Evolutionary conservation across 345 rosid species (phyloP), one percentile per base, ranked within the genome.

Genomic region (Physaria fendleri): DNA sequence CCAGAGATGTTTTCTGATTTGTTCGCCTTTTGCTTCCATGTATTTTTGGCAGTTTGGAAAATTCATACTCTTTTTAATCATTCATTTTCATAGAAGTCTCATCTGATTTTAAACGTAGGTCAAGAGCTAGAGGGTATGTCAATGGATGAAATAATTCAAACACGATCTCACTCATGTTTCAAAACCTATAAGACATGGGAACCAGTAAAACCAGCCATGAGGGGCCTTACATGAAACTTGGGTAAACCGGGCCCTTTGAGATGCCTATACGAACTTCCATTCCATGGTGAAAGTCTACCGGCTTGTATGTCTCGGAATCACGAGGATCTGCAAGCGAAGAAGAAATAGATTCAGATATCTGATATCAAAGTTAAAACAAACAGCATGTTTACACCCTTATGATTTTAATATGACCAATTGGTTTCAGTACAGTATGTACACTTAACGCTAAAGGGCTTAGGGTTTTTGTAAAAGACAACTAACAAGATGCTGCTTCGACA

Each of bases 191-290:
- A 33, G 20, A 21, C 73, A 53, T 15, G 37, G 45, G 42, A 60
- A 15, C 49, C 21, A 18, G 29, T n/a, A 45, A 57, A 45, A 23
- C 32, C 29, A 69, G n/a, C 46, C 65, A 20, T 56, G 27, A 41
- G 8, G 1, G 40, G 13, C 46, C 24, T 41, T 73, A 90, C 37
- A 82, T 66, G 75, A 84, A 84, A 61, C 83, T 81, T 18, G 93
- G 86, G 55, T 76, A 49, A 49, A 77, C 77, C 1, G 95, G 95
- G 10, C 93, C 95, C 77, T 81, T 81, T 15, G 93, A 87, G 23
- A 87, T 61, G 39, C 93, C 87, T 1, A 82, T 80, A 42, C 81
- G 90, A 73, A 90, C 90, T 82, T 90, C 95, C 90, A 77, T 82
- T 32, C 81, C 92, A 6, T 87, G 93, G 70, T 90, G 97, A 72